Base-by-base conservation (phyloP, 352 stramenopile genomes). In the Pythium plurisporium region DNA sequence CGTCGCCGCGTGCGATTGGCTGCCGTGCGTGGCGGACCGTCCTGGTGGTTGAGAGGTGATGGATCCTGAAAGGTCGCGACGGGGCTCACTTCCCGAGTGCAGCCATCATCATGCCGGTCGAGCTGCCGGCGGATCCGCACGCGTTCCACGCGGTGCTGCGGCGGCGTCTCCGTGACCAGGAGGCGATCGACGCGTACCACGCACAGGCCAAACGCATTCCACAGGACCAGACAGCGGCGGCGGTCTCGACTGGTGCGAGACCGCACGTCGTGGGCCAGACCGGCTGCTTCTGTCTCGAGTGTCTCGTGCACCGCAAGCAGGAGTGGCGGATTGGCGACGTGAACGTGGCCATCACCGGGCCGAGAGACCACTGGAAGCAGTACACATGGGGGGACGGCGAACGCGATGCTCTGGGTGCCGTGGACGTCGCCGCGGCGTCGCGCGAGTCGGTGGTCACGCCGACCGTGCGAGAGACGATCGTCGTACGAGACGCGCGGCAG, bases 261-360 rank as follows among this genome's bases (percentile, higher is more conserved):
- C 63, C 61, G 5, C 77, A 90, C 45, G 58, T 85, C 46, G 55
- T 86, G 6, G 82, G 82, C 0, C 79, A 92, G 65, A 73, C 79
- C 5, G 82, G 82, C 0, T 90, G 82, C 50, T 92, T 89, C 51
- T 92, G 82, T 27, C 55, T 82, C 30, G 79, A 89, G 40, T 91
- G 82, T 49, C 55, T 93, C 17, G 52, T 89, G 17, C 66, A 86
- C 45, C 70, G 76, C 27, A 87, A 84, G 49, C 77, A 93, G 33
- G 80, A 91, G 46, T 91, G 82, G 80, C 69, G 82, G 47, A 78
- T 92, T 34, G 78, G 79, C 40, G 76, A 91, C 56, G 59, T 88
- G 26, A 89, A 93, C 54, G 34, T 69, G 20, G 56, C 62, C 22
- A 74, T 93, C 44, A 73, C 86, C 12, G 82, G 80, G 6, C 80